phyloP scores from a whole-genome alignment of 352 stramenopile genomes.

The Blastocystis hominis region DNA sequence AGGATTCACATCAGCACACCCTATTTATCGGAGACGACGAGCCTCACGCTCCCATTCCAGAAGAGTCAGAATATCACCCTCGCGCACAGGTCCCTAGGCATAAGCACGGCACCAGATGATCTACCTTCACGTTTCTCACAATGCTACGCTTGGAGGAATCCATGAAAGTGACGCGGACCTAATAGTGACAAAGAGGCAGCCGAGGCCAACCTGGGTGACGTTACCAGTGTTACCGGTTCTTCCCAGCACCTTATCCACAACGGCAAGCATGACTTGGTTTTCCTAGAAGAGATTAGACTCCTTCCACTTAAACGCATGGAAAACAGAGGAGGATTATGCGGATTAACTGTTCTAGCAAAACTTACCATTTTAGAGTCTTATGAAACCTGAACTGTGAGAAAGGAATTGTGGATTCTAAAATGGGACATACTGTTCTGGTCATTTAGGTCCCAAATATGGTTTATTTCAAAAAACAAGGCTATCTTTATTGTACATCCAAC shows the following conservation, averaged over 20 bases:
- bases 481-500: background rate
- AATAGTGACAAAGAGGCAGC: background rate
- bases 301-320: background rate
- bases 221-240: conserved; percentile 99
- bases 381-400: conserved; percentile 37
- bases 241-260: conserved; percentile 94
- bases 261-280: conserved; percentile 85
- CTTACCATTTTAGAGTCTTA: conserved; percentile 23
- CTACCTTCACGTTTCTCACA: conserved; percentile 97
- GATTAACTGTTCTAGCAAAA: background rate
- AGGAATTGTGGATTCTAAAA: background rate
- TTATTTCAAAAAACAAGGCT: background rate
- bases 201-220: conserved; percentile 83
- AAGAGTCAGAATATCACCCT: conserved; percentile 94
- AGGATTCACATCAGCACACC: background rate
- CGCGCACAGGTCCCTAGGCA: conserved; percentile 52
- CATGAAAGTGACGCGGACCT: conserved; percentile 93
- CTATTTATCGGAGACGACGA: conserved; percentile 85
- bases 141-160: conserved; percentile 95
- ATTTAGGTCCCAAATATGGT: background rate
- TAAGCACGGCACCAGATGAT: background rate
- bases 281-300: conserved; percentile 23
- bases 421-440: background rate
- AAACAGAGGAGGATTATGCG: background rate
- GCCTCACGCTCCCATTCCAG: conserved; percentile 99